Evolutionary conservation across 1,284 basidiomycete genomes (phyloP).

Genomic region (Grifola frondosa): DNA sequence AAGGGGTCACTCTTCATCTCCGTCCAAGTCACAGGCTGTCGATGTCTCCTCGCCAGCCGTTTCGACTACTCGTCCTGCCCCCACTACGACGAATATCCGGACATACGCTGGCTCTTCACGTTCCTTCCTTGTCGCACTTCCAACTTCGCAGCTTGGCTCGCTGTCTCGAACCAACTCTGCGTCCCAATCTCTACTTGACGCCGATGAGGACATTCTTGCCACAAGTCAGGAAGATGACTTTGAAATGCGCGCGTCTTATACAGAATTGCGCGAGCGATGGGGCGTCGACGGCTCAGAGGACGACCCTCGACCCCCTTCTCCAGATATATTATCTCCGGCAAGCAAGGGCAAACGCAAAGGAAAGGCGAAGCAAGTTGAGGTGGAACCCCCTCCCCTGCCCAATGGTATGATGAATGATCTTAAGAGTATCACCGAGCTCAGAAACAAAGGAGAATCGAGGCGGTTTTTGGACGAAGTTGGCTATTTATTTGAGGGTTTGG

Average conservation of each 20-base stretch:
- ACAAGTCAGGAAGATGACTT: constrained; percentile 50
- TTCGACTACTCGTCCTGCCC: constrained; percentile 14
- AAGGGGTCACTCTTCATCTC: constrained; percentile 16
- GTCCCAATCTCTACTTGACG: constrained; percentile 20
- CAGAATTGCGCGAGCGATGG: constrained; percentile 65
- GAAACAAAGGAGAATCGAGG: constrained; percentile 75
- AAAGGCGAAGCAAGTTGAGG: constrained; percentile 22
- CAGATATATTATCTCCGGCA: constrained; percentile 31
- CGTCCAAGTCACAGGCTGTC: constrained; percentile 19
- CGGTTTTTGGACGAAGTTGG: constrained; percentile 79
- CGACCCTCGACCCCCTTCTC: constrained; percentile 46
- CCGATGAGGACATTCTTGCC: constrained; percentile 19
- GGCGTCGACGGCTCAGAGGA: constrained; percentile 76
- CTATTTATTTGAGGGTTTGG: constrained; percentile 77
- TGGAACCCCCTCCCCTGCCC: constrained; percentile 34
- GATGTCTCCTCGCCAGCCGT: constrained; percentile 24
- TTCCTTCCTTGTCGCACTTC: constrained; percentile 67
- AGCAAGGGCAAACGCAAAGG: constrained; percentile 32
- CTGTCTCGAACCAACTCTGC: constrained; percentile 20
- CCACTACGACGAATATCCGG: constrained; percentile 38
- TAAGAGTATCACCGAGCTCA: constrained; percentile 75
- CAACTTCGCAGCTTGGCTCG: constrained; percentile 31
- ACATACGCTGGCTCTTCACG: constrained; percentile 76
- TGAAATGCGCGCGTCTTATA: constrained; percentile 65
- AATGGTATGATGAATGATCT: constrained; percentile 69